phyloP scores from a whole-genome alignment of 176 grass and related monocot species.

The Pontederia crassipes region DNA sequence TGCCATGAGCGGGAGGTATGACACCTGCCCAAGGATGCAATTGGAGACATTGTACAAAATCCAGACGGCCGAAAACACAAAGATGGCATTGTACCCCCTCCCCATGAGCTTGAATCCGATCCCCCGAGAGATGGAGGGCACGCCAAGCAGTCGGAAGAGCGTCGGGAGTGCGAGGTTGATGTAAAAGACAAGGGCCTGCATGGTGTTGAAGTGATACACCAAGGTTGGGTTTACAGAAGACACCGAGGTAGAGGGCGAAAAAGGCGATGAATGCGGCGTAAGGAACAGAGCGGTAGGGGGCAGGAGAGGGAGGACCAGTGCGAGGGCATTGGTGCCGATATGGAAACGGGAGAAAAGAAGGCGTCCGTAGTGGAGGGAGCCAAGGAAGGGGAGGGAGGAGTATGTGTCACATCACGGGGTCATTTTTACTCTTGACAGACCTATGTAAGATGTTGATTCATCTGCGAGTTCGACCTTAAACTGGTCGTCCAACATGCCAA shows the following conservation, averaged over 20 bases:
- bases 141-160: conserved; percentile 18
- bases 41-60: conserved; percentile 23
- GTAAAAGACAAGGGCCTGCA: conserved; percentile 19
- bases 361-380: conserved; percentile 27
- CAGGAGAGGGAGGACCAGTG: conserved; percentile 15
- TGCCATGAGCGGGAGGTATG: conserved; percentile 21
- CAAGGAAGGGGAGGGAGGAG: conserved; percentile 34
- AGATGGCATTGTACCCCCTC: conserved; percentile 21
- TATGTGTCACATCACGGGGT: conserved; percentile 22
- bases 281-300: conserved; percentile 12
- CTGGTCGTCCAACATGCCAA: too few species aligned
- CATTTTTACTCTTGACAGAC: too few species aligned
- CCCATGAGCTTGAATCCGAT: conserved; percentile 16
- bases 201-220: conserved; percentile 13
- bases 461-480: too few species aligned
- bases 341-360: conserved; percentile 23
- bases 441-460: too few species aligned
- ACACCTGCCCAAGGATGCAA: conserved; percentile 23
- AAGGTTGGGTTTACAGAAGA: conserved; percentile 7
- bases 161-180: conserved; percentile 8
- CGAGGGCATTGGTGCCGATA: conserved; percentile 5
- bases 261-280: conserved; percentile 18
- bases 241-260: conserved; percentile 19
- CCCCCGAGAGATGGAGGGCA: conserved; percentile 4
- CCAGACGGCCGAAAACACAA: conserved; percentile 4